A percentile compares a stretch with the other conserved stretches of the same genome.
These are phyloP conservation scores for Auricularia auricula-judae DNA, from an alignment of 768 basidiomycete genomes.

Conservation along the genomic window DNA sequence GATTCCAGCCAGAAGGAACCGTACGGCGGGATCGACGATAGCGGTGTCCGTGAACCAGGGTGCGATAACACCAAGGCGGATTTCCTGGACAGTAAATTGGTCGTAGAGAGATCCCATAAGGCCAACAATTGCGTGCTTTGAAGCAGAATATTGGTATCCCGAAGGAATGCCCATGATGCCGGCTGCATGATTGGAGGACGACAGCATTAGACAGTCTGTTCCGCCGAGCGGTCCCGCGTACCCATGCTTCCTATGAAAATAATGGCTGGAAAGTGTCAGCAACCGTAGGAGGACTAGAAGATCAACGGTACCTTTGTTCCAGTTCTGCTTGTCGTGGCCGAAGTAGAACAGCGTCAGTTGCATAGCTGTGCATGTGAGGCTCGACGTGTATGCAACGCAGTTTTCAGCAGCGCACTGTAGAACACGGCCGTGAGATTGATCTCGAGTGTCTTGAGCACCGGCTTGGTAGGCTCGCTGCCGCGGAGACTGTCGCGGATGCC, in stretches of 20 bases:
- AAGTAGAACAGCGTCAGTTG: slow-evolving; percentile 45
- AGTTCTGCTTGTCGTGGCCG: slow-evolving; percentile 19
- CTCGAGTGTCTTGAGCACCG: slow-evolving; percentile 31
- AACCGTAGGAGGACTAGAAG: neutral
- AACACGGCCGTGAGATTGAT: slow-evolving; percentile 14
- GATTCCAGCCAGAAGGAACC: neutral
- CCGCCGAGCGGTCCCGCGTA: slow-evolving; percentile 11
- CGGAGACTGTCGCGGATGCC: neutral
- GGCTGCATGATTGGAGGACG: slow-evolving; percentile 20
- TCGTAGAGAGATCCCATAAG: slow-evolving; percentile 38
- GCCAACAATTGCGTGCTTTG: slow-evolving; percentile 45
- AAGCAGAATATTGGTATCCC: slow-evolving; percentile 38
- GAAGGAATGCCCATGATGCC: slow-evolving; percentile 37
- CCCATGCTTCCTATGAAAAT: slow-evolving; percentile 48
- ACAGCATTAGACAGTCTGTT: no score
- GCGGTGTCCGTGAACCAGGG: slow-evolving; percentile 41
- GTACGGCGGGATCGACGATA: neutral
- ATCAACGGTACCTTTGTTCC: neutral
- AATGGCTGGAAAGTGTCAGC: slow-evolving; percentile 30
- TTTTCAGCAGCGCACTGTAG: neutral
- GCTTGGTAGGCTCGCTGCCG: slow-evolving; percentile 26
- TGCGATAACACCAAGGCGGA: slow-evolving; percentile 36
- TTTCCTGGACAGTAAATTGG: slow-evolving; percentile 23
- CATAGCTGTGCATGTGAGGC: slow-evolving; percentile 23
- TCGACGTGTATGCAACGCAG: neutral